A percentile compares a stretch with the other conserved stretches of the same genome.
Conservation (phyloP, 2,329 filamentous ascomycete genomes). For the Allantophomopsis lycopodina region DNA sequence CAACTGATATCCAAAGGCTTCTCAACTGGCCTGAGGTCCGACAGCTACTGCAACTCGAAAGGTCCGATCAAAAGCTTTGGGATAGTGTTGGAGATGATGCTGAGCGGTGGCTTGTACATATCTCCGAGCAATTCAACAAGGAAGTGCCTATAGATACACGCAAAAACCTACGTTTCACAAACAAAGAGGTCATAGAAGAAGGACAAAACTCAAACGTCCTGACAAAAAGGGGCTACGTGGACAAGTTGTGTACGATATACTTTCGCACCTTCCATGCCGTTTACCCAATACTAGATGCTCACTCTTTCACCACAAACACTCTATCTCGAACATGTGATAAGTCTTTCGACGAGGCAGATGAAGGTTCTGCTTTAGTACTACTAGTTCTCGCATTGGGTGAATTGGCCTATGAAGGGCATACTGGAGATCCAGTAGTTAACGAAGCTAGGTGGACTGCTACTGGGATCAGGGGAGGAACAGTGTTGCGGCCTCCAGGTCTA, state of each 20-base stretch:
- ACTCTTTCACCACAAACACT: background rate
- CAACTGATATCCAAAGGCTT: no score
- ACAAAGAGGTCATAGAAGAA: background rate
- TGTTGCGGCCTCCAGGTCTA: background rate
- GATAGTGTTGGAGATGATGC: no score
- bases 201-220: background rate
- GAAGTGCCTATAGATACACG: background rate
- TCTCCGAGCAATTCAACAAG: background rate
- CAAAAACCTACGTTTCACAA: background rate
- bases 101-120: constrained; percentile 2
- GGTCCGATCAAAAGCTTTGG: no score
- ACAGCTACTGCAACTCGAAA: no score
- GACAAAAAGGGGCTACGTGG: no score
- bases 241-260: no score
- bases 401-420: constrained; percentile 1
- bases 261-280: background rate
- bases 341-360: constrained; percentile 1
- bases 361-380: background rate
- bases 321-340: background rate
- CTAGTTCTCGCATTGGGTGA: constrained; percentile 1
- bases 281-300: background rate
- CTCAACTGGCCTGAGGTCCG: no score
- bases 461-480: constrained; percentile 1
- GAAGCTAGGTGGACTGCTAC: background rate
- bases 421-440: constrained; percentile 1